phyloP scores from a whole-genome alignment of 345 rosid species.

The Eucalyptus paniculata region DNA sequence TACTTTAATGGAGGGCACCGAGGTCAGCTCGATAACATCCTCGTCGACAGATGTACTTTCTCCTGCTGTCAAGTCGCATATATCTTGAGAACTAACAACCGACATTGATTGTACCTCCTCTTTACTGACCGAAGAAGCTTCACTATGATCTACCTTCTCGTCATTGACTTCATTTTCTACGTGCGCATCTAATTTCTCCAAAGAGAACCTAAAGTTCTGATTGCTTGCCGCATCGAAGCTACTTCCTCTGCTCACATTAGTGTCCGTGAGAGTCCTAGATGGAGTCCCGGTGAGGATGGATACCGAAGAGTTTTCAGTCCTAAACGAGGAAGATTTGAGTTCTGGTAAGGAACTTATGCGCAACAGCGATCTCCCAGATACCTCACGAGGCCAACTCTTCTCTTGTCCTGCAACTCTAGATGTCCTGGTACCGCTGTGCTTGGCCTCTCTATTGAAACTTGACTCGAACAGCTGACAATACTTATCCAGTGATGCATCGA shows the following conservation, averaged over 20 bases:
- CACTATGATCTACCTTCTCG: not conserved
- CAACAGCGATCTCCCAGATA: constrained; percentile 17
- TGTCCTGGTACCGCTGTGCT: constrained; percentile 12
- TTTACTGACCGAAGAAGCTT: not conserved
- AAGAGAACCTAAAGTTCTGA: not conserved
- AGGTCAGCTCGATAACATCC: not conserved
- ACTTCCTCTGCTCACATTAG: not conserved
- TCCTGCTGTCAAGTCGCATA: not conserved
- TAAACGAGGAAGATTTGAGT: constrained; percentile 13
- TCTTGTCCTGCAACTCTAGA: constrained; percentile 15
- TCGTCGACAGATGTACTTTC: not conserved
- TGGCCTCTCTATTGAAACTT: constrained; percentile 31
- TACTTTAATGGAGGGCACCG: not conserved
- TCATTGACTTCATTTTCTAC: constrained; percentile 2
- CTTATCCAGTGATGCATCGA: constrained; percentile 45
- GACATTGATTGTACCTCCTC: not conserved
- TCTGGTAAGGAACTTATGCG: constrained; percentile 63
- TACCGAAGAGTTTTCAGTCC: constrained; percentile 4
- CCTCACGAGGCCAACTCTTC: not conserved
- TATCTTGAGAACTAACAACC: not conserved
- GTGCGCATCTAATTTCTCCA: not conserved
- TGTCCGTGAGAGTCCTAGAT: not conserved
- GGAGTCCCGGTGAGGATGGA: constrained; percentile 4
- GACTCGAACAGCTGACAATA: constrained; percentile 51
- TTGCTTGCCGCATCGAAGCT: not conserved